Base-by-base conservation (phyloP, 768 basidiomycete species). In the Dendrothele bispora region DNA sequence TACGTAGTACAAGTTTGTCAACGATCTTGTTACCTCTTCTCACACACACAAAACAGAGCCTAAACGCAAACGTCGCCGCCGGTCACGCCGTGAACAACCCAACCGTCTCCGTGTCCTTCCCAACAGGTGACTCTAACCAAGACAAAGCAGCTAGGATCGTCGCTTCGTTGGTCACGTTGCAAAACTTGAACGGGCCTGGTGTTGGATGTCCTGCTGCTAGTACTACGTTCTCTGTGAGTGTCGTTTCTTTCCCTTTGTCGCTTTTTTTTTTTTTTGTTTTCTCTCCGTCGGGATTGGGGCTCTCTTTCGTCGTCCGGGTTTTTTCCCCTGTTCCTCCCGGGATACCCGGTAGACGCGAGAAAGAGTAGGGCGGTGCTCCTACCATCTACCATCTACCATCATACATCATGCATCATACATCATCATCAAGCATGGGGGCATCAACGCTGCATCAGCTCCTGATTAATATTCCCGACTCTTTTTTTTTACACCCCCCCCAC, bases 71-170 rank as follows among this genome's bases (percentile, higher is more conserved):
- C 53, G 79, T 83, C 27, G 74, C 69, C 14, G 84, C 81, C 8
- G 83, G 86, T 12, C 71, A 73, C 34, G 85, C 75, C 3, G 74
- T 83, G 29, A 83, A 87, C 64, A 88, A 88, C 61, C 81, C 86
- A 8, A 59, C 67, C 2, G 69, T 88, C 43, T 45, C 61, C 14
- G 66, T 88, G 2, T 71, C 75, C 12, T 91, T 86, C 74, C 87
- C 86, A 2, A 76, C 76, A 2, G 84, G 81, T 55, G 67, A 72
- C 53, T 80, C 78, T 5, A 72, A 69, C 46, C 64, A 61, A 7
- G 78, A 80, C 39, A 71, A 80, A 57, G 62, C 77, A 37, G 69
- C 80, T 0, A 80, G 87, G 26, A 68, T 89, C 49, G 67, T 79
- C 39, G 74, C 85, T 22, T 74, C 80, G 5, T 58, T 81, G 10